Percentiles rank a stretch among this genome's conserved stretches.
phyloP scores from a whole-genome alignment of 352 stramenopile genomes.

The Phytophthora quininea region DNA sequence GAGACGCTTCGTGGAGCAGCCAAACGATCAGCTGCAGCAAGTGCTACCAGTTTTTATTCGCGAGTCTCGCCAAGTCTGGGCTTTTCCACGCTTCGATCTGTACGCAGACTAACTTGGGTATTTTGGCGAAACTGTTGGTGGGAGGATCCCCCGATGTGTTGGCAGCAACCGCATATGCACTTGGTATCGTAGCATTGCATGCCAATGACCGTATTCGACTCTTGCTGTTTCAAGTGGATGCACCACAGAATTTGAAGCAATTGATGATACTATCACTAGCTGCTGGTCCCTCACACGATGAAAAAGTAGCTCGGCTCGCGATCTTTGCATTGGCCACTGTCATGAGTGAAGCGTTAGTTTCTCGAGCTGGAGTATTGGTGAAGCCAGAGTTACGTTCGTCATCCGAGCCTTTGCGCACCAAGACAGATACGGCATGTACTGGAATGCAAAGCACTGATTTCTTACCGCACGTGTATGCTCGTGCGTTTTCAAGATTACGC shows the following conservation, averaged over 20 bases:
- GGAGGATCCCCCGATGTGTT: conserved; percentile 60
- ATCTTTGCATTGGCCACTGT: conserved; percentile 58
- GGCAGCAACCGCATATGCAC: conserved; percentile 50
- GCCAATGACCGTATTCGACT: conserved; percentile 47
- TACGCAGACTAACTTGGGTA: conserved; percentile 59
- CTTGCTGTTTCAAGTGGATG: conserved; percentile 56
- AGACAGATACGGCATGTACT: conserved; percentile 25
- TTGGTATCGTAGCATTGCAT: conserved; percentile 52
- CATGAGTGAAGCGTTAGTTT: conserved; percentile 39
- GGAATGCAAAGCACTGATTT: conserved; percentile 19
- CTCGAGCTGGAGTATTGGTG: conserved; percentile 18
- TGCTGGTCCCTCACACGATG: conserved; percentile 23
- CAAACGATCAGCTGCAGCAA: conserved; percentile 60
- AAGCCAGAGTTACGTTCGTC: conserved; percentile 17
- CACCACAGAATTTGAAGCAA: conserved; percentile 52
- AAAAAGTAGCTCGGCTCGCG: conserved; percentile 42
- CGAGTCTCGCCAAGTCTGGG: conserved; percentile 54
- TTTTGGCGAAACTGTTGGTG: conserved; percentile 70
- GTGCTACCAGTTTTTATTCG: conserved; percentile 62
- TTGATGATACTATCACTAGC: conserved; percentile 34
- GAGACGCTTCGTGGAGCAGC: conserved; percentile 69
- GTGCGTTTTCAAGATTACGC: conserved; percentile 27
- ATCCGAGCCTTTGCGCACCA: conserved; percentile 19
- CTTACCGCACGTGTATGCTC: conserved; percentile 30
- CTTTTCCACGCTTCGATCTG: conserved; percentile 57